Evolutionary conservation across 768 basidiomycete species (phyloP).

Genomic region (Tylopilus intermedius): DNA sequence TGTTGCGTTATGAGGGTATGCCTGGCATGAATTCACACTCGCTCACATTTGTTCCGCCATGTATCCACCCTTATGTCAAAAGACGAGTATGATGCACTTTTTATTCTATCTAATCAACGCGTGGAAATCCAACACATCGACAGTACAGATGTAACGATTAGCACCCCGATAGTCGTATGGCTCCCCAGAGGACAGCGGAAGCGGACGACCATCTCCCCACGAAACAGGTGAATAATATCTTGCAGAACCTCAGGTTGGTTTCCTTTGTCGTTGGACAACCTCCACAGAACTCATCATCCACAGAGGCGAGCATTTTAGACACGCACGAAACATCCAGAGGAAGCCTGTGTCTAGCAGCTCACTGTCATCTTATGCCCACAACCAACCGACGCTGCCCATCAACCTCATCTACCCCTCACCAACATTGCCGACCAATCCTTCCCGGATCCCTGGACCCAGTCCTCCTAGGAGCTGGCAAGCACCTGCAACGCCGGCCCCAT

Average conservation of each 20-base stretch:
- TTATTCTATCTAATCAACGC: neutral
- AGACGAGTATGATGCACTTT: slow-evolving; percentile 20
- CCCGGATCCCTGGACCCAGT: slow-evolving; percentile 42
- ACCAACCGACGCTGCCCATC: slow-evolving; percentile 43
- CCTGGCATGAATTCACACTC: slow-evolving; percentile 27
- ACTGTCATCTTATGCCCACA: slow-evolving; percentile 27
- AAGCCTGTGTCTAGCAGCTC: slow-evolving; percentile 15
- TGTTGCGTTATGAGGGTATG: slow-evolving; percentile 26
- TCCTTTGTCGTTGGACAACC: neutral
- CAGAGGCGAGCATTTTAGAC: slow-evolving; percentile 73
- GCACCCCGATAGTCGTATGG: slow-evolving; percentile 5
- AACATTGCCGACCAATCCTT: neutral
- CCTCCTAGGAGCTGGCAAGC: slow-evolving; percentile 58
- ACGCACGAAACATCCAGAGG: slow-evolving; percentile 48
- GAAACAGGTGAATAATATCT: slow-evolving; percentile 28
- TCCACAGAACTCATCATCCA: neutral
- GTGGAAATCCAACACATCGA: neutral
- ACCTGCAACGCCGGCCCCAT: slow-evolving; percentile 18
- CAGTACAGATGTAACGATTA: slow-evolving; percentile 3
- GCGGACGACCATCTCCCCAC: slow-evolving; percentile 6
- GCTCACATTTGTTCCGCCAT: slow-evolving; percentile 17
- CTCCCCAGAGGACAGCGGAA: slow-evolving; percentile 4
- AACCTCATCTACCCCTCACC: slow-evolving; percentile 34
- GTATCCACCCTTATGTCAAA: slow-evolving; percentile 27
- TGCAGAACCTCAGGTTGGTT: slow-evolving; percentile 27